Evolutionary conservation across 2,329 filamentous ascomycete species (phyloP).

Genomic region (Ophioceras dolichostomum): DNA sequence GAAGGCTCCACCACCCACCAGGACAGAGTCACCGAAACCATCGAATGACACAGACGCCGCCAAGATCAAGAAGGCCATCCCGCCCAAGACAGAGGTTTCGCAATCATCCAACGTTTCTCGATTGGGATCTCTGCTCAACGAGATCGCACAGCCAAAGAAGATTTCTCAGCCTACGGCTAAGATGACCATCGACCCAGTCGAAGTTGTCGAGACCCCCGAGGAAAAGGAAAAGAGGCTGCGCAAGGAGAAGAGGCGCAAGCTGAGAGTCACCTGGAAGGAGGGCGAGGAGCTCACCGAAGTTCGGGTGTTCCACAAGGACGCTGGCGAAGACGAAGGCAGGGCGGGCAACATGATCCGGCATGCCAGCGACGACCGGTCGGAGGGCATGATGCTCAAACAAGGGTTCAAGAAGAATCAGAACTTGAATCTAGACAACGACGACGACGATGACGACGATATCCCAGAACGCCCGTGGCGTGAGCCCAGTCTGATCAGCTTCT

Average conservation of each 20-base stretch:
- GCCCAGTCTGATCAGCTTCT: constrained; percentile 33
- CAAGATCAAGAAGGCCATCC: constrained; percentile 12
- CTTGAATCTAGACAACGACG: constrained; percentile 43
- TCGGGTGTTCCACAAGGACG: constrained; percentile 59
- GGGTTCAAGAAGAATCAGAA: constrained; percentile 25
- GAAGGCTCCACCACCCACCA: constrained; percentile 15
- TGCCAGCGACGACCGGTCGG: constrained; percentile 59
- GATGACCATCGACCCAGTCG: constrained; percentile 25
- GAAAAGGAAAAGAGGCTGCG: constrained; percentile 55
- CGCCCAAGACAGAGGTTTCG: constrained; percentile 17
- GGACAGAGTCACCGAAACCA: constrained; percentile 3
- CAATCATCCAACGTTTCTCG: constrained; percentile 29
- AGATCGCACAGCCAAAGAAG: constrained; percentile 40
- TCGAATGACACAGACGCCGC: constrained; percentile 8
- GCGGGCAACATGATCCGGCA: constrained; percentile 58
- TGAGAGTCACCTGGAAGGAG: constrained; percentile 60
- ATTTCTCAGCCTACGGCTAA: constrained; percentile 22
- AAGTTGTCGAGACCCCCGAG: constrained; percentile 53
- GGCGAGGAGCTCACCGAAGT: constrained; percentile 55
- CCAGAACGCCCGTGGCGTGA: constrained; percentile 40
- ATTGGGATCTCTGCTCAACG: constrained; percentile 41
- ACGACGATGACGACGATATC: constrained; percentile 41
- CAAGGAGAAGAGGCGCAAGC: constrained; percentile 58
- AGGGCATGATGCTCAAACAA: constrained; percentile 56
- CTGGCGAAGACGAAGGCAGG: constrained; percentile 55